Base-by-base conservation (phyloP, 2,329 filamentous ascomycete species). In the Ophiosphaerella herpotricha region DNA sequence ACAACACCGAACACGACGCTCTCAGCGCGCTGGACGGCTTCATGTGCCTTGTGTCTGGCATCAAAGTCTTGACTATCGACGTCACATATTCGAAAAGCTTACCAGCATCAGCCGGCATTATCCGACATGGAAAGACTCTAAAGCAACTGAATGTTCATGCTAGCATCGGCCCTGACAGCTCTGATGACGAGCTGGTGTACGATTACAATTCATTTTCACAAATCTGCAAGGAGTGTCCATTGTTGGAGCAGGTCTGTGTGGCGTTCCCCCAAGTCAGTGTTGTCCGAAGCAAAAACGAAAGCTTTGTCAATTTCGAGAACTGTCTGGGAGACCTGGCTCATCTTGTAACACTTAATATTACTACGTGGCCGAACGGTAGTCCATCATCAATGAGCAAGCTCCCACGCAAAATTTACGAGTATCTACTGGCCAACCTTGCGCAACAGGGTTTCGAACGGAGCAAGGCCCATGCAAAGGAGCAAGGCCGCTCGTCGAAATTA, bases 1-100 rank as follows among this genome's bases (percentile, higher is more conserved):
- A 80, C 43, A 80, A 80, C 47, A 38, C 60, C 2, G 78, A 80
- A 47, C 75, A 77, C 31, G 77, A 80, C 43, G 74, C 73, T 5
- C 57, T 80, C 24, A 63, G 71, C 2, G 78, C 78, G 1, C 63
- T 80, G 18, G 77, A 80, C 34, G 77, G 75, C 29, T 78, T 80
- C 55, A 54, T 80, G 24, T 77, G 75, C 39, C 64, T 79, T 5
- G 75, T 79, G 0, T 72, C 75, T 11, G 77, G 78, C 2, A 64
- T 80, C 46, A 65, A 74, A 48, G 63, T 72, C 1, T 65, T 80
- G 29, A 75, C 74, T 5, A 66, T 80, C 33, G 78, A 80, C 55
- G 58, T 79, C 11, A 70, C 70, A 8, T 70, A 71, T 36, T 71
- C 72, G 26, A 77, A 75, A 54, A 63, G 54, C 3, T 53, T 80